phyloP scores from a whole-genome alignment of 441 rosid species.

The Omphalea diandra region DNA sequence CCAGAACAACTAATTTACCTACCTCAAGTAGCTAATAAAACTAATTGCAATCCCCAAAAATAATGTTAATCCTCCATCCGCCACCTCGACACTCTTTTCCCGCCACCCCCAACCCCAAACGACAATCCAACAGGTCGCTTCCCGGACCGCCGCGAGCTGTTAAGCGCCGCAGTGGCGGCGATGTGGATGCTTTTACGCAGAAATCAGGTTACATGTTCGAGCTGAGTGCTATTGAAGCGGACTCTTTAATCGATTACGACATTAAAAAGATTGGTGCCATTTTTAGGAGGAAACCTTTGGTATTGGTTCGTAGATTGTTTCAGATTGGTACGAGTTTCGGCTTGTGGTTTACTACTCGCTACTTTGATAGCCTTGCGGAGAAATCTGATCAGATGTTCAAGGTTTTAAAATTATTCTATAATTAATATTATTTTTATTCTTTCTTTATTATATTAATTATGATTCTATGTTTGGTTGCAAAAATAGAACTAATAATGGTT shows the following conservation, averaged over 20 bases:
- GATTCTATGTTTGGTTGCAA: background rate
- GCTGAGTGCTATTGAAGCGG: conserved; percentile 57
- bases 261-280: conserved; percentile 41
- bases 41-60: background rate
- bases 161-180: conserved; percentile 32
- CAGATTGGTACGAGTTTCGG: conserved; percentile 74
- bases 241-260: conserved; percentile 56
- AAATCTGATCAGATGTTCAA: conserved; percentile 70
- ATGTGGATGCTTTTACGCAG: conserved; percentile 66
- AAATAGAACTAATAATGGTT: too few relatives aligned
- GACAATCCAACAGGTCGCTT: background rate
- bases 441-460: too few relatives aligned
- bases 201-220: conserved; percentile 82
- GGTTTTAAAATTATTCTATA: conserved; percentile 31
- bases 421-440: background rate
- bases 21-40: too few relatives aligned
- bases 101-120: conserved; percentile 7
- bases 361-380: conserved; percentile 56
- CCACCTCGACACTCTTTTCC: conserved; percentile 1
- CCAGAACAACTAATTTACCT: background rate
- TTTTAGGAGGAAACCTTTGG: conserved; percentile 64
- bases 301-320: conserved; percentile 63
- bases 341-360: conserved; percentile 68
- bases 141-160: conserved; percentile 22
- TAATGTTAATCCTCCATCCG: conserved; percentile 7